These are phyloP conservation scores for Euphorbia tirucalli DNA, from an alignment of 345 rosid genomes.

Conservation along the genomic window DNA sequence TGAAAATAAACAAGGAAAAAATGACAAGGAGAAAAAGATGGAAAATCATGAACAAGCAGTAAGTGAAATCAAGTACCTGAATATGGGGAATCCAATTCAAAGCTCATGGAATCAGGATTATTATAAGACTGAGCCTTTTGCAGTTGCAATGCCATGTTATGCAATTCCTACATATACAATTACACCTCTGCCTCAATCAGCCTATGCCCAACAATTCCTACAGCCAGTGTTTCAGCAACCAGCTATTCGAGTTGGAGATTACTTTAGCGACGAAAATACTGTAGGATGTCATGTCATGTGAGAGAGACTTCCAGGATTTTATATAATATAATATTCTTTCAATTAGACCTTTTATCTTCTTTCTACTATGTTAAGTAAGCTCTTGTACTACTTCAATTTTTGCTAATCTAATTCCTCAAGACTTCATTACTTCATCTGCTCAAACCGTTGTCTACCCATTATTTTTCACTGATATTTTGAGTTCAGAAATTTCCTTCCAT, in stretches of 20 bases:
- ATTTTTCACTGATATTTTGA: no score
- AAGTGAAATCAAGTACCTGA: slow-evolving; percentile 18
- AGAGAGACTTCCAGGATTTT: slow-evolving; percentile 4
- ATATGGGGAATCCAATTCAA: slow-evolving; percentile 9
- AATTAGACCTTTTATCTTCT: neutral
- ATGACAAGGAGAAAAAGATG: slow-evolving; percentile 5
- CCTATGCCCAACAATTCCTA: slow-evolving; percentile 12
- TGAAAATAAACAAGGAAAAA: slow-evolving; percentile 12
- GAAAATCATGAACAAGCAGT: slow-evolving; percentile 17
- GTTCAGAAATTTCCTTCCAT: no score
- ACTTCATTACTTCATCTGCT: no score
- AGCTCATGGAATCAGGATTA: slow-evolving; percentile 21
- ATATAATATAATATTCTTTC: no score
- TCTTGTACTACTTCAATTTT: neutral
- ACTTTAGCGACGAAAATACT: slow-evolving; percentile 59
- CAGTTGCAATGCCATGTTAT: slow-evolving; percentile 33
- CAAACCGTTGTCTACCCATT: no score
- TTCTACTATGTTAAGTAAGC: neutral
- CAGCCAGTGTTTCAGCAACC: slow-evolving; percentile 23
- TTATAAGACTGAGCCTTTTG: slow-evolving; percentile 34
- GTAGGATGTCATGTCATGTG: slow-evolving; percentile 58
- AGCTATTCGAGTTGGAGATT: slow-evolving; percentile 39
- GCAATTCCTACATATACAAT: slow-evolving; percentile 34
- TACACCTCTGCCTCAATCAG: slow-evolving; percentile 9
- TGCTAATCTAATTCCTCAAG: neutral